Evolutionary conservation across 768 basidiomycete genomes (phyloP), one percentile per base, ranked within the genome.

Genomic region (Xanthoconium purpureum): DNA sequence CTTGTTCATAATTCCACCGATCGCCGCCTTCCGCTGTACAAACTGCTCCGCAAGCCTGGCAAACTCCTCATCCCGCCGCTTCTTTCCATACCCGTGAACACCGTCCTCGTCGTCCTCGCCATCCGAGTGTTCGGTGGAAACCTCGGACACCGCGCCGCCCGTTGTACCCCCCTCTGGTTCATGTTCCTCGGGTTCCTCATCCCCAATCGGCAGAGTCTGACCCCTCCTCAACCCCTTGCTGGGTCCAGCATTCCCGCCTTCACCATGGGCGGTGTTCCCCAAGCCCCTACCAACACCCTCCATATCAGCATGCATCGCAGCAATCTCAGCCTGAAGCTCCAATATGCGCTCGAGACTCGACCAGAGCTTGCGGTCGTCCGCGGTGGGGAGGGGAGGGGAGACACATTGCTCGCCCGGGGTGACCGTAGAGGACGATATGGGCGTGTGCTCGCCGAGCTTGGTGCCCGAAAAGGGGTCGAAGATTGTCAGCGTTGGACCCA

Each of bases 1-100:
- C 79, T 89, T 89, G 68, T 67, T 68, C 89, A 91, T 91, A 33
- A 92, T 87, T 32, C 76, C 79, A 50, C 82, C 79, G 18, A 91
- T 87, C 33, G 83, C 81, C 56, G 83, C 80, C 66, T 85, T 89
- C 52, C 86, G 78, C 29, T 84, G 84, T 50, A 82, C 79, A 66
- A 91, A 91, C 62, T 84, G 84, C 54, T 82, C 79, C 9, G 85
- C 80, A 36, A 90, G 75, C 58, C 77, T 83, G 8, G 80, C 78
- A 67, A 91, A 91, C 64, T 89, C 84, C 50, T 81, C 82, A 59
- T 87, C 87, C 51, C 85, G 75, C 52, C 77, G 78, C 63, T 71
- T 78, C 60, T 75, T 79, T 56, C 75, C 78, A 63, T 84, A 78
- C 42, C 79, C 79, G 57, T 83, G 84, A 52, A 83, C 80, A 50